phyloP scores from a whole-genome alignment of 768 basidiomycete species.

The Hericium rajendrae region DNA sequence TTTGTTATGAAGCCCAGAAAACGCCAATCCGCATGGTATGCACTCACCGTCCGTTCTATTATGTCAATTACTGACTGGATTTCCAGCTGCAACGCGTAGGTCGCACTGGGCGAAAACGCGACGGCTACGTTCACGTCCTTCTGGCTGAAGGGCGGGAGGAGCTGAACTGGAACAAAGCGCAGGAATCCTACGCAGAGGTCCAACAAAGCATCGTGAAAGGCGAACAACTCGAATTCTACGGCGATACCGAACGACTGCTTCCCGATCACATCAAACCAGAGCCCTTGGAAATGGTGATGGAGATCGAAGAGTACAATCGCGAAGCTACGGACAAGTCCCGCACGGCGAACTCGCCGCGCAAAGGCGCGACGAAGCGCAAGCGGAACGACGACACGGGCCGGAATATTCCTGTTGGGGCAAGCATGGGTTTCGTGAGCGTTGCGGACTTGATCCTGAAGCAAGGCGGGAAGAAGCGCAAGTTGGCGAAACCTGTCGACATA shows the following conservation, averaged over 20 bases:
- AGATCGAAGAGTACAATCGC: constrained; percentile 61
- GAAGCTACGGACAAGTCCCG: constrained; percentile 30
- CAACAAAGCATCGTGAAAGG: constrained; percentile 83
- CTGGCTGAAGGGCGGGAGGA: constrained; percentile 90
- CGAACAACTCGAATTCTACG: constrained; percentile 82
- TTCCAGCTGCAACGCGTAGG: constrained; percentile 88
- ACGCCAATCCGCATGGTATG: constrained; percentile 92
- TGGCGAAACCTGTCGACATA: constrained; percentile 31
- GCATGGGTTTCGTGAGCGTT: constrained; percentile 62
- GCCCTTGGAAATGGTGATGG: constrained; percentile 74
- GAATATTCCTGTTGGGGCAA: constrained; percentile 70
- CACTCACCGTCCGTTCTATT: background rate
- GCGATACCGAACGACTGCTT: constrained; percentile 81
- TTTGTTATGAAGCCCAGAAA: constrained; percentile 96
- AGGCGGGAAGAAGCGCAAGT: constrained; percentile 32
- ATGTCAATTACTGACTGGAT: background rate
- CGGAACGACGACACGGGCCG: constrained; percentile 55
- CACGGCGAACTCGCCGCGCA: constrained; percentile 24
- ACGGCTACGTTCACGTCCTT: constrained; percentile 83
- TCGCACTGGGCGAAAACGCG: constrained; percentile 86
- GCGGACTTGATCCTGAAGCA: constrained; percentile 50
- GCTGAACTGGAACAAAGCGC: constrained; percentile 79
- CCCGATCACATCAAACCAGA: constrained; percentile 70
- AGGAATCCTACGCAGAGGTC: constrained; percentile 77
- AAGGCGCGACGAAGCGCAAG: constrained; percentile 49